A percentile compares a stretch with the other conserved stretches of the same genome.
Conservation (phyloP, 2,329 filamentous ascomycete genomes). For the Pseudogymnoascus sp. region DNA sequence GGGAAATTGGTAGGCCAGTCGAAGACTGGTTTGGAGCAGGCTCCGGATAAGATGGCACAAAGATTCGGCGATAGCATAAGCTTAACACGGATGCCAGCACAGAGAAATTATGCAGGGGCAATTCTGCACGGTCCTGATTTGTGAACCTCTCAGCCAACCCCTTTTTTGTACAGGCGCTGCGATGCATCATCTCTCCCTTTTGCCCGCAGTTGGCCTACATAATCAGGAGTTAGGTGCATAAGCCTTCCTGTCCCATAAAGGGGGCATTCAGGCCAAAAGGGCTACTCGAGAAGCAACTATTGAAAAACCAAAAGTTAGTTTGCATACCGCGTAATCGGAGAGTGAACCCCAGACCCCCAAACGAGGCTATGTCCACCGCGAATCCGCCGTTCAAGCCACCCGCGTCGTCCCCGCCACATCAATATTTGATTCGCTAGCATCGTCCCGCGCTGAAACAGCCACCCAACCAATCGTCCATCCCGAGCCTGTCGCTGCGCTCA, state of each 20-base stretch:
- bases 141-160: background rate
- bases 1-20: slow-evolving; percentile 5
- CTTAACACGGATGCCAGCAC: background rate
- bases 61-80: background rate
- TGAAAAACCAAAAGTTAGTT: background rate
- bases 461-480: slow-evolving; percentile 1
- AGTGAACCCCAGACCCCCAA: slow-evolving; percentile 6
- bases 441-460: background rate
- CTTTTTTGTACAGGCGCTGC: background rate
- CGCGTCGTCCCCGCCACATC: slow-evolving; percentile 2
- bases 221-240: background rate
- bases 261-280: background rate
- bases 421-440: slow-evolving; percentile 7
- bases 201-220: background rate
- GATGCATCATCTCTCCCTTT: background rate
- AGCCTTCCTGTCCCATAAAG: slow-evolving; percentile 1
- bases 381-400: slow-evolving; percentile 3
- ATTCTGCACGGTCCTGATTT: background rate
- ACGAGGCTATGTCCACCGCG: slow-evolving; percentile 6
- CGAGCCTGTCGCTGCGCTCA: background rate
- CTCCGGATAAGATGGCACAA: background rate
- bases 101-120: background rate
- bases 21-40: background rate
- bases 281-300: background rate
- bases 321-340: slow-evolving; percentile 1